Base-by-base conservation (phyloP, 1,284 basidiomycete genomes). In the Macrocystidia cucumis region DNA sequence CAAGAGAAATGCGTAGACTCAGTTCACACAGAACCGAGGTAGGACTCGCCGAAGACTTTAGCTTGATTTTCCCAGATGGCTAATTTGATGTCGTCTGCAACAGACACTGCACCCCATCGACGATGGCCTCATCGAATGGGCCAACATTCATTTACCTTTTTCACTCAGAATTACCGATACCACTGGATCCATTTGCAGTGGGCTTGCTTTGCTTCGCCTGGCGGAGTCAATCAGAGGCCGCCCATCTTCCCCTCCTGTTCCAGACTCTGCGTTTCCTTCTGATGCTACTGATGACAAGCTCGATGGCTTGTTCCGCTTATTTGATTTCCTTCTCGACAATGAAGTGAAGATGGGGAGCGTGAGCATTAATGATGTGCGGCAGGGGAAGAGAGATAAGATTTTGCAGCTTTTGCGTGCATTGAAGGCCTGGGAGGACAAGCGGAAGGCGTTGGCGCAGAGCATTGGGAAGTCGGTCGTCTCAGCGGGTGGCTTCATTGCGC, bases 341-440 rank as follows among this genome's bases (percentile, higher is more conserved):
- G 88, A 89, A 37, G 78, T 93, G 39, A 85, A 85, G 60, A 86
- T 91, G 65, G 90, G 84, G 7, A 78, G 72, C 43, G 82, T 93
- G 21, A 91, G 86, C 49, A 91, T 95, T 60, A 92, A 92, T 52
- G 91, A 95, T 56, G 69, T 96, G 29, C 68, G 86, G 35, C 73
- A 75, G 42, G 88, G 85, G 25, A 86, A 84, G 54, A 65, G 74
- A 27, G 79, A 82, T 28, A 90, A 87, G 62, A 75, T 92, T 44
- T 49, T 81, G 5, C 78, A 88, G 52, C 62, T 95, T 17, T 56
- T 95, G 46, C 76, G 72, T 45, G 82, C 85, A 35, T 59, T 93
- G 46, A 80, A 74, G 56, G 55, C 57, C 0, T 89, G 86, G 86
- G 82, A 88, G 54, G 83, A 89, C 25, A 82, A 78, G 59, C 58